Evolutionary conservation across 331 rosid species (phyloP), one percentile per base, ranked within the genome.

Genomic region (Cydonia oblonga): DNA sequence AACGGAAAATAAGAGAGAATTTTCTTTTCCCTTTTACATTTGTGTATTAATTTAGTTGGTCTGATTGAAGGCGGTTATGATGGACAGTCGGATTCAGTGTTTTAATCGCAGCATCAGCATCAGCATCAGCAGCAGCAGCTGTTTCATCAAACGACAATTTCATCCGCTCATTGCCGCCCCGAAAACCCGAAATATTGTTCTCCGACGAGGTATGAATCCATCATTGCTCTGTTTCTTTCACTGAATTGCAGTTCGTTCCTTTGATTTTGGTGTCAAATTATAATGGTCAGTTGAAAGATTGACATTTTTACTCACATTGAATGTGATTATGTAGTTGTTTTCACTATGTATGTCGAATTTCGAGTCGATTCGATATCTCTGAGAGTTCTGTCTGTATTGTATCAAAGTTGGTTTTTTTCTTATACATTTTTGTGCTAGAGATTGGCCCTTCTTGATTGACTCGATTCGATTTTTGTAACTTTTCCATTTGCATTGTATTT

Each of bases 61-160:
- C 70, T 69, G 70, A 75, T 75, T 86, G 85, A 80, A 74, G 88
- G 86, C 66, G 62, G 63, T 82, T 63, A 82, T 71, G 91, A 82
- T 80, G 91, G 81, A 59, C 79, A 56, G 78, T 66, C 86, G 69
- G 77, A 71, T 84, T 80, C 40, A 62, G 30, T 65, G 81, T 76
- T 78, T 80, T 66, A 78, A 82, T 68, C 76, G 64, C 76, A 80
- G 77, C 44, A 62, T 44, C 63, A 62, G 77, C 44, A 62, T 44
- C 63, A 62, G 60, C 40, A 8, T 7, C 38, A 8, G 40, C 11
- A 33, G 42, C 42, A 35, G 42, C 8, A 1, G n/a, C 72, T 68
- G 66, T 74, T 84, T 82, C 52, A 18, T 73, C 56, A 75, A 61
- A 54, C 40, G 61, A 10, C 66, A 62, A 22, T 72, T 28, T 20